These are phyloP conservation scores for Rhodosporidiobolus sp. DNA, from an alignment of 768 basidiomycete species.

Conservation along the genomic window DNA sequence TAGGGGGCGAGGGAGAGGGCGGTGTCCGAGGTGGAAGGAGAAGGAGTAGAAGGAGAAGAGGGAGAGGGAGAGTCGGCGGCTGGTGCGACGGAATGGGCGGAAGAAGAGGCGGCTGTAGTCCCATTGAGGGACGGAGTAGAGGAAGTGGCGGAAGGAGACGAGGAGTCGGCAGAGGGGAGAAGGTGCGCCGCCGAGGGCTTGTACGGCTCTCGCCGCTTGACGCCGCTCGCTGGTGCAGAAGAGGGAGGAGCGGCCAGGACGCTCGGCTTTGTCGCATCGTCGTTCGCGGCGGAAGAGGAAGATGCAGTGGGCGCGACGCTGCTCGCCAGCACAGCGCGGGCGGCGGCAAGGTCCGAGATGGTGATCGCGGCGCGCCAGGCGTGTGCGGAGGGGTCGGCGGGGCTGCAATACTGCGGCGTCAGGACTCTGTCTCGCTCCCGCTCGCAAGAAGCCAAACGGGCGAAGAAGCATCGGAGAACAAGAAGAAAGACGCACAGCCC, in stretches of 20 bases:
- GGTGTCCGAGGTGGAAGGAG: not conserved
- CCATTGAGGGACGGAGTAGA: not conserved
- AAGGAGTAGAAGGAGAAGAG: not conserved
- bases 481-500: slow-evolving; percentile 8
- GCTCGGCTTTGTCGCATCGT: too few relatives aligned
- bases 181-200: slow-evolving; percentile 21
- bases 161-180: not conserved
- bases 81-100: not conserved
- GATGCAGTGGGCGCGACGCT: not conserved
- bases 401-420: too few relatives aligned
- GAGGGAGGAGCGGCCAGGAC: too few relatives aligned
- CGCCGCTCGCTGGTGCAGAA: not conserved
- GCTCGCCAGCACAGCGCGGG: not conserved
- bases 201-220: not conserved
- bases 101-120: not conserved
- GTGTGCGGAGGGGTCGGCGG: slow-evolving; percentile 17
- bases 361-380: slow-evolving; percentile 35
- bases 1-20: slow-evolving; percentile 1
- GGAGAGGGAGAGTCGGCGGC: not conserved
- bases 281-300: not conserved
- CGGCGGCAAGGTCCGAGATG: slow-evolving; percentile 15
- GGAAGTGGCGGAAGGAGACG: not conserved
- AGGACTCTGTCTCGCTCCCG: too few relatives aligned
- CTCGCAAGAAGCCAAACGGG: too few relatives aligned
- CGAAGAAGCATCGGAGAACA: not conserved